phyloP scores from a whole-genome alignment of 768 basidiomycete species.

The Artomyces pyxidatus region DNA sequence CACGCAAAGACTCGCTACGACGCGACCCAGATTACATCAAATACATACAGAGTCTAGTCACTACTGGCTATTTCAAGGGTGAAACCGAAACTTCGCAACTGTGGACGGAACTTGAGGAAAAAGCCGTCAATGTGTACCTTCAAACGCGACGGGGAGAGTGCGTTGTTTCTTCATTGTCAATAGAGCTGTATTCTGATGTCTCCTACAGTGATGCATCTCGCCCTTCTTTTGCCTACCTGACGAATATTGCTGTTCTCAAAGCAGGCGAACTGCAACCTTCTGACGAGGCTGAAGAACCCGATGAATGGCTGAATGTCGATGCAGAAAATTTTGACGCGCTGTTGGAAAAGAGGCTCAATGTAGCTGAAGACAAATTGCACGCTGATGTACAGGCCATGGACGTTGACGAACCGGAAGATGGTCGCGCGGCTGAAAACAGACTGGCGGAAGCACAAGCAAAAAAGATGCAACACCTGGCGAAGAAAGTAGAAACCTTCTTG shows the following conservation, averaged over 20 bases:
- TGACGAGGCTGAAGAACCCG: conserved; percentile 53
- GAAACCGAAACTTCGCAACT: conserved; percentile 69
- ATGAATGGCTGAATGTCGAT: conserved; percentile 83
- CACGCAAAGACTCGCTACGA: conserved; percentile 58
- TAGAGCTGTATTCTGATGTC: conserved; percentile 1
- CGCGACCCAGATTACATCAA: conserved; percentile 58
- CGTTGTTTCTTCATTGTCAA: conserved; percentile 21
- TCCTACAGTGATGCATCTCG: conserved; percentile 45
- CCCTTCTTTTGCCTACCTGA: conserved; percentile 67
- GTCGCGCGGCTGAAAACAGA: conserved; percentile 36
- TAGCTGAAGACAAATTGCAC: conserved; percentile 11
- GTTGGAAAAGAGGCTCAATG: conserved; percentile 38
- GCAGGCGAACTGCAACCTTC: conserved; percentile 24
- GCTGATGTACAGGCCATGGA: conserved; percentile 38
- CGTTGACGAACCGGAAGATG: conserved; percentile 28
- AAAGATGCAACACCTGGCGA: conserved; percentile 67
- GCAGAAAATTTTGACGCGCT: conserved; percentile 68
- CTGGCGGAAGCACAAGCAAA: conserved; percentile 58
- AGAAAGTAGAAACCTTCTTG: conserved; percentile 85
- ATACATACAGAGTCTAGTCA: conserved; percentile 60
- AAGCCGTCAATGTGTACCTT: conserved; percentile 62
- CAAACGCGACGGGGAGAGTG: conserved; percentile 60
- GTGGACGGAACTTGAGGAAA: conserved; percentile 68
- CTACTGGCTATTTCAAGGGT: conserved; percentile 68
- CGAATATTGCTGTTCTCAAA: conserved; percentile 53